Percentiles rank a stretch among this genome's conserved stretches.
These are phyloP conservation scores for Fomitopsis serialis DNA, from an alignment of 768 basidiomycete species.

Conservation along the genomic window DNA sequence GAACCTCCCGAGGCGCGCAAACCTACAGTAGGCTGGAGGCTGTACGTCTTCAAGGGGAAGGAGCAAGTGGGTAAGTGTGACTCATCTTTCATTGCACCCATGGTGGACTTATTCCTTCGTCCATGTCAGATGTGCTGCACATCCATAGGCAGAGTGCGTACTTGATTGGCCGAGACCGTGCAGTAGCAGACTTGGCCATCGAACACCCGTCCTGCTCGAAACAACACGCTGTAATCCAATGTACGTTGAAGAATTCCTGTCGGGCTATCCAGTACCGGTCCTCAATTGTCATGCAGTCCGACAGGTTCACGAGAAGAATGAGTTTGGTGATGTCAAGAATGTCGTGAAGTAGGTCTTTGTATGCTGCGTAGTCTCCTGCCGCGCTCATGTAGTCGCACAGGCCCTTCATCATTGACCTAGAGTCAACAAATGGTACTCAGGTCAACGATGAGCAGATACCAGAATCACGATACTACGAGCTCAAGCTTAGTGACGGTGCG, in stretches of 20 bases:
- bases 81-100: not conserved
- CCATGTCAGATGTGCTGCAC: conserved; percentile 71
- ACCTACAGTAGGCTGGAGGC: conserved; percentile 82
- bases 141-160: conserved; percentile 94
- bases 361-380: not conserved
- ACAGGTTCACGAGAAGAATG: conserved; percentile 80
- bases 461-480: conserved; percentile 79
- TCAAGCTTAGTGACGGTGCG: conserved; percentile 75
- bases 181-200: conserved; percentile 81
- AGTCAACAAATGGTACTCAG: conserved; percentile 94
- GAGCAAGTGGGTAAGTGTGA: conserved; percentile 79
- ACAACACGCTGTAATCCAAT: conserved; percentile 96
- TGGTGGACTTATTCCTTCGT: not conserved
- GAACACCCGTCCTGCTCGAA: conserved; percentile 98
- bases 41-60: conserved; percentile 96
- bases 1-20: conserved; percentile 98
- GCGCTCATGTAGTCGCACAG: conserved; percentile 33
- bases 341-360: conserved; percentile 66
- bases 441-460: conserved; percentile 89
- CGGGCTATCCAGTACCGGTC: conserved; percentile 5
- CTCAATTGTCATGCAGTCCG: conserved; percentile 48
- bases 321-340: conserved; percentile 76
- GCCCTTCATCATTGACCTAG: conserved; percentile 95
- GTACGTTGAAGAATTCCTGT: too few species aligned
- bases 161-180: conserved; percentile 83